Conservation (phyloP, 2,329 filamentous ascomycete species). For the Gremmenia infestans region DNA sequence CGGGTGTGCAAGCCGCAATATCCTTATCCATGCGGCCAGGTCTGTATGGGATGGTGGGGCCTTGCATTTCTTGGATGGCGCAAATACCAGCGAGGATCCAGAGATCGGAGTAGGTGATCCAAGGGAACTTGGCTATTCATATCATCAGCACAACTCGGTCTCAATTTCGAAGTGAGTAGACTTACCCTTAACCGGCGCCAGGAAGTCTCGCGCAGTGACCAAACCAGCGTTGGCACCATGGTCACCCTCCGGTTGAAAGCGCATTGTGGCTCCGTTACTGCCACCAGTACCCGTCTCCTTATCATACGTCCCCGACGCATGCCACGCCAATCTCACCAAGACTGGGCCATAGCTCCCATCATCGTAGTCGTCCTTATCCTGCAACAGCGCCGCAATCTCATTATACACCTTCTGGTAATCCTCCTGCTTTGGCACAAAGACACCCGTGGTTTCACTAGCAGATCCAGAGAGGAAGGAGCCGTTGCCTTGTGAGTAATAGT, state of each 20-base stretch:
- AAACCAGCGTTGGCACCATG: slow-evolving; percentile 95
- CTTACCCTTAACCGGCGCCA: slow-evolving; percentile 82
- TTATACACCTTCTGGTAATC: slow-evolving; percentile 97
- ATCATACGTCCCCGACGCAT: slow-evolving; percentile 89
- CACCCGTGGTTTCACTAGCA: slow-evolving; percentile 39
- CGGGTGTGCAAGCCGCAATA: slow-evolving; percentile 79
- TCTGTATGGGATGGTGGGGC: slow-evolving; percentile 80
- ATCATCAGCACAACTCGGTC: slow-evolving; percentile 14
- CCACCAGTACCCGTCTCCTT: slow-evolving; percentile 83
- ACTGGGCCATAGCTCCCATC: slow-evolving; percentile 95
- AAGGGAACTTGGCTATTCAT: slow-evolving; percentile 68
- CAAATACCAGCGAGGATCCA: slow-evolving; percentile 87
- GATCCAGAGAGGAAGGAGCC: slow-evolving; percentile 32
- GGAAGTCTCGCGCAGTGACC: slow-evolving; percentile 80
- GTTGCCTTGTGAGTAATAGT: slow-evolving; percentile 56
- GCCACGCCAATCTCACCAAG: slow-evolving; percentile 86
- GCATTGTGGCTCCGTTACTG: slow-evolving; percentile 95
- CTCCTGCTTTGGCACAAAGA: slow-evolving; percentile 69
- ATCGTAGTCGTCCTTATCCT: slow-evolving; percentile 92
- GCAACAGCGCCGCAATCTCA: slow-evolving; percentile 70
- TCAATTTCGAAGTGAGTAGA: slow-evolving; percentile 8
- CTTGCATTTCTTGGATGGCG: slow-evolving; percentile 93
- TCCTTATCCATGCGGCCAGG: slow-evolving; percentile 81
- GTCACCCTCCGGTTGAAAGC: slow-evolving; percentile 80
- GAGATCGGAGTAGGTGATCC: slow-evolving; percentile 94